phyloP scores from a whole-genome alignment of 2,329 filamentous ascomycete genomes.

The Diplocarpon mali region DNA sequence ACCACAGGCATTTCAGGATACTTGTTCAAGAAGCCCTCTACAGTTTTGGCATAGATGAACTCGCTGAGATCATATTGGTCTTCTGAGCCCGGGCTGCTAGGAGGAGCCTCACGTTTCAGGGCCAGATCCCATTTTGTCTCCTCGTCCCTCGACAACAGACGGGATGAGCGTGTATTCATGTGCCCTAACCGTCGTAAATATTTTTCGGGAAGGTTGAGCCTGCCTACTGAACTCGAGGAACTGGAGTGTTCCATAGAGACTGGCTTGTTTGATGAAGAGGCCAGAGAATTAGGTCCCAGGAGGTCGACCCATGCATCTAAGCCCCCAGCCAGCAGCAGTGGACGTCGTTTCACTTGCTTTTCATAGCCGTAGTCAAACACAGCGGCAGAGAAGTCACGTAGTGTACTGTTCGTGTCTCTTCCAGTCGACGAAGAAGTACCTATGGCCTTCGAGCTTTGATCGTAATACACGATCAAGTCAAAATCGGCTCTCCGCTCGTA shows the following conservation, averaged over 20 bases:
- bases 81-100: slow-evolving; percentile 27
- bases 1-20: slow-evolving; percentile 61
- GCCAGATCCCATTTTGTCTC: slow-evolving; percentile 70
- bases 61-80: slow-evolving; percentile 34
- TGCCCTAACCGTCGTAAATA: slow-evolving; percentile 21
- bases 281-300: slow-evolving; percentile 47
- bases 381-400: slow-evolving; percentile 67
- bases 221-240: not conserved
- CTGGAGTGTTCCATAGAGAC: slow-evolving; percentile 8
- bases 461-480: slow-evolving; percentile 85
- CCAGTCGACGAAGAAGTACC: slow-evolving; percentile 30
- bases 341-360: slow-evolving; percentile 59
- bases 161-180: slow-evolving; percentile 37
- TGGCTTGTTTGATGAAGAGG: slow-evolving; percentile 29
- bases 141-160: slow-evolving; percentile 70
- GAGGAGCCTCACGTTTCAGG: slow-evolving; percentile 50
- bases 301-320: slow-evolving; percentile 78
- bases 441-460: slow-evolving; percentile 45
- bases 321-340: slow-evolving; percentile 72
- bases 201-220: not conserved
- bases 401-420: slow-evolving; percentile 37
- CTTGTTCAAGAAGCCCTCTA: slow-evolving; percentile 73
- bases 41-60: slow-evolving; percentile 51
- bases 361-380: slow-evolving; percentile 75
- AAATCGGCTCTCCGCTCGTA: slow-evolving; percentile 66